Percentiles rank a stretch among this genome's conserved stretches.
phyloP scores from a whole-genome alignment of 805 yeast genomes.

The Zygotorulaspora sp. region DNA sequence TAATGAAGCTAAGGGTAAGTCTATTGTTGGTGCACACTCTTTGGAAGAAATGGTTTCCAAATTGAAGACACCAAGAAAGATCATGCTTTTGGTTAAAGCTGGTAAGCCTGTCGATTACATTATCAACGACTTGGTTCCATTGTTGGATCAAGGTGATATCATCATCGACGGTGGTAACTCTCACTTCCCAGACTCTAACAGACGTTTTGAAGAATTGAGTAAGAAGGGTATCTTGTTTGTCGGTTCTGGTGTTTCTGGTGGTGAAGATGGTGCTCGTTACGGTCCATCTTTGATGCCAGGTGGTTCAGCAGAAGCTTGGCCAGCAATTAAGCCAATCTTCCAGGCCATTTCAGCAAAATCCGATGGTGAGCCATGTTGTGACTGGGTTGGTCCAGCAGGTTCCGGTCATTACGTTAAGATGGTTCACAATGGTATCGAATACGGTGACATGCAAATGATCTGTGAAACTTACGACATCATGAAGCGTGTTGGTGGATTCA shows the following conservation, averaged over 20 bases:
- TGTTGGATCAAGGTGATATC: constrained; percentile 93
- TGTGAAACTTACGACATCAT: constrained; percentile 95
- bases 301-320: constrained; percentile 98
- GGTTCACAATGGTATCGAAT: constrained; percentile 99
- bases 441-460: constrained; percentile 99
- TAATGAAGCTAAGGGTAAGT: constrained; percentile 95
- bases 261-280: constrained; percentile 99
- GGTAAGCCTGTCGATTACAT: constrained; percentile 92
- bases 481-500: constrained; percentile 89
- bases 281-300: constrained; percentile 99
- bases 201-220: constrained; percentile 88
- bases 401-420: constrained; percentile 98
- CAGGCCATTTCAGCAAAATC: constrained; percentile 94
- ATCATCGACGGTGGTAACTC: constrained; percentile 99
- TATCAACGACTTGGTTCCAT: constrained; percentile 82
- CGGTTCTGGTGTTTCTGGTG: constrained; percentile 99
- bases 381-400: constrained; percentile 99
- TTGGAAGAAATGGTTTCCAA: constrained; percentile 80
- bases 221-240: constrained; percentile 85
- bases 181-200: constrained; percentile 97
- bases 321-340: constrained; percentile 93
- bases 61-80: constrained; percentile 96
- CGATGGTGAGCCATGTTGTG: constrained; percentile 99
- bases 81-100: constrained; percentile 91
- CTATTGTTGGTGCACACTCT: constrained; percentile 93